Base-by-base conservation (phyloP, 1,284 basidiomycete species). In the Ustilago curta region DNA sequence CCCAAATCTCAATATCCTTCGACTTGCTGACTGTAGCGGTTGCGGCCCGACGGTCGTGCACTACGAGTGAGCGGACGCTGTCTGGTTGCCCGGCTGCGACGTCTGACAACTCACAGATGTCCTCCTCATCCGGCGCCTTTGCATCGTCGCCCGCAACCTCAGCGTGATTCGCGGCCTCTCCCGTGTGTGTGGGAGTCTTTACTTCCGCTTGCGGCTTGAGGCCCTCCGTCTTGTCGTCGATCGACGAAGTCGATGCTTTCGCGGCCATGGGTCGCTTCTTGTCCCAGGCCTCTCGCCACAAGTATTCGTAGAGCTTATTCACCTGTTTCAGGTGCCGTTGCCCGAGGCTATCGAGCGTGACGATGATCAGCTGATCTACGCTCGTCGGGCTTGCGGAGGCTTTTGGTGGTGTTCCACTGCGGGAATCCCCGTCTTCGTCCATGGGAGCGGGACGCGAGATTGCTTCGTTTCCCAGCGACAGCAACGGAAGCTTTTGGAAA, bases 341-440 rank as follows among this genome's bases (percentile, higher is more conserved):
- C 0, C 91, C 91, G 29, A 99, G 88, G 1, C 95, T 97, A 84
- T 99, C 96, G 56, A 98, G 74, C 16, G 75, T 74, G 37, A 82
- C 68, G 35, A 82, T 62, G 48, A 78, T 72, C 1, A 70, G 61
- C 27, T 66, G 56, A 7, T 74, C 55, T 14, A 63, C 50, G 25
- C 65, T 37, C 2, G 57, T 21, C 2, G 58, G 14, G 16, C 11
- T 32, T 7, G 29, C 7, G 7, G 25, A 8, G 9, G 4, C 7
- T 42, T 54, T 56, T 1, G 61, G 11, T 8, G 53, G 47, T 19
- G 53, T 52, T 12, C 40, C 39, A n/a, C 19, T 47, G 11, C 50
- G 47, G 12, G 55, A 50, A 19, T 29, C 45, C 8, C 9, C 14
- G 27, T 70, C 68, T 0, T 64, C 35, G 37, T 68, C 56, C 56